Conservation (phyloP, 2,329 filamentous ascomycete genomes). For the Alternaria tenuissima region DNA sequence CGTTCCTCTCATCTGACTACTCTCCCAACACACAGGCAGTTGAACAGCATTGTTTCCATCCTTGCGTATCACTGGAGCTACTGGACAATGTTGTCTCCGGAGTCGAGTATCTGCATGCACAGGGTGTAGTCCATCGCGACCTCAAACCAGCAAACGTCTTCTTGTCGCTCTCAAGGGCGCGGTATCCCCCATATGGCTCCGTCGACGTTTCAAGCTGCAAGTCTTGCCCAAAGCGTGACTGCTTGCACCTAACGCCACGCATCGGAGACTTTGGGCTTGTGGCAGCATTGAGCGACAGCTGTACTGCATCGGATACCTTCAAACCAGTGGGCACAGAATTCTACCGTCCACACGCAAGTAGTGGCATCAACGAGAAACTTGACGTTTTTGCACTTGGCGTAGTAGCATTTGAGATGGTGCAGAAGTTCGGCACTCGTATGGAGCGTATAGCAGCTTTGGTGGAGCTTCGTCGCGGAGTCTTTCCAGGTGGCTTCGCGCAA, state of each 20-base stretch:
- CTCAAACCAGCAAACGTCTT: slow-evolving; percentile 75
- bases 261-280: slow-evolving; percentile 76
- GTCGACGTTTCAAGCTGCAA: slow-evolving; percentile 58
- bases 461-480: slow-evolving; percentile 41
- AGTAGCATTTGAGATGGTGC: slow-evolving; percentile 69
- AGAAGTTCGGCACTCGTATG: slow-evolving; percentile 56
- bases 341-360: slow-evolving; percentile 61
- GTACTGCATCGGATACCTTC: slow-evolving; percentile 29
- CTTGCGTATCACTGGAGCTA: slow-evolving; percentile 64
- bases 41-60: slow-evolving; percentile 68
- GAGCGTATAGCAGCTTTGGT: slow-evolving; percentile 51
- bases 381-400: slow-evolving; percentile 70
- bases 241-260: slow-evolving; percentile 62
- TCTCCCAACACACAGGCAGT: slow-evolving; percentile 16
- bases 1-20: slow-evolving; percentile 58
- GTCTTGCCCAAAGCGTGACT: slow-evolving; percentile 51
- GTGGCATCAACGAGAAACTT: slow-evolving; percentile 58
- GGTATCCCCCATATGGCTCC: slow-evolving; percentile 52
- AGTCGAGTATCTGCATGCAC: slow-evolving; percentile 69
- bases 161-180: slow-evolving; percentile 58
- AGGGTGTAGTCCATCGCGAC: slow-evolving; percentile 70
- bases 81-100: slow-evolving; percentile 69
- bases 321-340: slow-evolving; percentile 68
- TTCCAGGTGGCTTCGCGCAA: slow-evolving; percentile 40
- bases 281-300: slow-evolving; percentile 58